Conservation (phyloP, 2,329 filamentous ascomycete genomes). For the Sporothrix brasiliensis region DNA sequence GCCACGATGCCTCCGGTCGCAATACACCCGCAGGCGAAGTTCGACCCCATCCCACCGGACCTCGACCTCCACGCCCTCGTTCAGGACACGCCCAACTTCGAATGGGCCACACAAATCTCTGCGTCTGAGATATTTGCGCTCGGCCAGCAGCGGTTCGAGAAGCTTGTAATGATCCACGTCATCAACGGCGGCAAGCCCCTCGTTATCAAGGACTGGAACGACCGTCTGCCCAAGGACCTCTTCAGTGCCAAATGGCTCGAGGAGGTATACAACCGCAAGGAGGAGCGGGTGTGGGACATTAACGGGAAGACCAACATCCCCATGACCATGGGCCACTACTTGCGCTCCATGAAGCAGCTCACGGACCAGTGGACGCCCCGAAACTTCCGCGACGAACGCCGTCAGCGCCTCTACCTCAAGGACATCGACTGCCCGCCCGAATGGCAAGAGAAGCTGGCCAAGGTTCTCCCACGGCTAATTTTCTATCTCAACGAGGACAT, state of each 20-base stretch:
- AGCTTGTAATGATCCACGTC: slow-evolving; percentile 80
- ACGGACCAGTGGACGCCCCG: slow-evolving; percentile 76
- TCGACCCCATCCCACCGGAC: slow-evolving; percentile 86
- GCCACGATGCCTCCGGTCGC: slow-evolving; percentile 67
- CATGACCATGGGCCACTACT: slow-evolving; percentile 86
- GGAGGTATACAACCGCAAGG: slow-evolving; percentile 75
- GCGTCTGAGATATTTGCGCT: slow-evolving; percentile 76
- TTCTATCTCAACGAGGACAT: slow-evolving; percentile 89
- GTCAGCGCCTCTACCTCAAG: slow-evolving; percentile 91
- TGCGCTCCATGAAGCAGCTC: slow-evolving; percentile 82
- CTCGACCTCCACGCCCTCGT: slow-evolving; percentile 78
- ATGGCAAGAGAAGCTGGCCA: slow-evolving; percentile 79
- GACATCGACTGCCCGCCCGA: slow-evolving; percentile 92
- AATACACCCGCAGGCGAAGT: slow-evolving; percentile 79
- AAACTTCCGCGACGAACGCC: slow-evolving; percentile 75
- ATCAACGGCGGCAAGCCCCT: slow-evolving; percentile 83
- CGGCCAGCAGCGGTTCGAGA: slow-evolving; percentile 79
- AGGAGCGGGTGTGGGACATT: slow-evolving; percentile 84
- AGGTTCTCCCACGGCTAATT: slow-evolving; percentile 75
- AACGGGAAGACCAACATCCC: slow-evolving; percentile 71
- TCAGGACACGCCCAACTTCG: slow-evolving; percentile 78
- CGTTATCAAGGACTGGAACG: slow-evolving; percentile 86
- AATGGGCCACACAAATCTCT: slow-evolving; percentile 80
- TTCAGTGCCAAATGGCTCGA: slow-evolving; percentile 83
- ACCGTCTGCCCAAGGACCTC: slow-evolving; percentile 71